A percentile compares a stretch with the other conserved stretches of the same genome.
Evolutionary conservation across 352 stramenopile species (phyloP).

Genomic region (Elongisporangium anandrum): DNA sequence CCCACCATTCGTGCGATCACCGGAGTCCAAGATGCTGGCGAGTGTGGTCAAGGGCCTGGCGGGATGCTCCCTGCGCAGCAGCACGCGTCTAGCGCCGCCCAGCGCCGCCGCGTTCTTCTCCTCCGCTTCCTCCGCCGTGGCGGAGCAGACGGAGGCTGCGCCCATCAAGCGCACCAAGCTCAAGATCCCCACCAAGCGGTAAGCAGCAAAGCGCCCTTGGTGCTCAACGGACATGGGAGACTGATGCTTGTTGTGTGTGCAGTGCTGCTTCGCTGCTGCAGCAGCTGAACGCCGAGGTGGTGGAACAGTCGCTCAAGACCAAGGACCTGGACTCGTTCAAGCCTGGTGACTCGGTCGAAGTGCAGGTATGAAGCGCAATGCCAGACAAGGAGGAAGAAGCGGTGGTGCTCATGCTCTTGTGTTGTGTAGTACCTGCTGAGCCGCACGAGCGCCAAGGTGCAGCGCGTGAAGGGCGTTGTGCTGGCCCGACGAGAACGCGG

Average conservation of each 20-base stretch:
- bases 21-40: not conserved
- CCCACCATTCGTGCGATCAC: not conserved
- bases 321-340: conserved; percentile 76
- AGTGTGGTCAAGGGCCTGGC: not conserved
- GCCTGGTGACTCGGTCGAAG: conserved; percentile 73
- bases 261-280: conserved; percentile 61
- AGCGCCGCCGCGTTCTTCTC: conserved; percentile 30
- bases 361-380: conserved; percentile 19
- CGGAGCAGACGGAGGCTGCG: conserved; percentile 8
- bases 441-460: conserved; percentile 61
- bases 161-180: conserved; percentile 63
- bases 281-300: conserved; percentile 63
- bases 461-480: conserved; percentile 80
- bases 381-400: not conserved
- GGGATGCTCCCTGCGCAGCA: not conserved
- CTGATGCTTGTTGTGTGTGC: not conserved
- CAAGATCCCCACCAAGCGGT: conserved; percentile 77
- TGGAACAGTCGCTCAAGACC: conserved; percentile 49
- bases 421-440: conserved; percentile 57
- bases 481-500: conserved; percentile 76
- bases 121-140: conserved; percentile 9
- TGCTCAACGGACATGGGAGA: not conserved
- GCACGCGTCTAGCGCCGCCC: not conserved
- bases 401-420: conserved; percentile 2
- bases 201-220: not conserved